These are phyloP conservation scores for Jaenimonas drosophilae DNA, from an alignment of 208 protist genomes.

Conservation along the genomic window DNA sequence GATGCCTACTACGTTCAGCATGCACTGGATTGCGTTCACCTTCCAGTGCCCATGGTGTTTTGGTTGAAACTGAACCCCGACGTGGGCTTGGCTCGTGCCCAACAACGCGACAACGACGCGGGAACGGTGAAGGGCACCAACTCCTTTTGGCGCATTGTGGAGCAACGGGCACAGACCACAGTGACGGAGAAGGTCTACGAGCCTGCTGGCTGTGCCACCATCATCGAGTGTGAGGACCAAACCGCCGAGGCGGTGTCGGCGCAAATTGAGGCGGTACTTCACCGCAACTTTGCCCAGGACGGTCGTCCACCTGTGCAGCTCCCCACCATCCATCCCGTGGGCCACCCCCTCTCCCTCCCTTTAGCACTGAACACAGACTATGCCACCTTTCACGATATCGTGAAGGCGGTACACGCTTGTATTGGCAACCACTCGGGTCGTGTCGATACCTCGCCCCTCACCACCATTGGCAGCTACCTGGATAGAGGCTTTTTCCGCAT, in stretches of 20 bases:
- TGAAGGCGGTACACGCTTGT: slow-evolving; percentile 43
- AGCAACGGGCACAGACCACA: slow-evolving; percentile 61
- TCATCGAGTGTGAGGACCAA: slow-evolving; percentile 22
- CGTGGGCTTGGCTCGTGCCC: slow-evolving; percentile 47
- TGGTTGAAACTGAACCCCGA: slow-evolving; percentile 59
- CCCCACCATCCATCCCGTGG: slow-evolving; percentile 5
- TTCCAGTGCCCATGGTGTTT: slow-evolving; percentile 69
- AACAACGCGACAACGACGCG: slow-evolving; percentile 24
- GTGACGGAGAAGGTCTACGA: slow-evolving; percentile 48
- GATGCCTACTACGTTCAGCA: slow-evolving; percentile 82
- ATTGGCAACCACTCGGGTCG: slow-evolving; percentile 54
- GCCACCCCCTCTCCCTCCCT: neutral
- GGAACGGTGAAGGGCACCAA: neutral
- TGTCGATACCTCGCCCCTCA: slow-evolving; percentile 60
- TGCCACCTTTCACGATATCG: slow-evolving; percentile 28
- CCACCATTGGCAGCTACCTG: slow-evolving; percentile 62
- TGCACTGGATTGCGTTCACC: slow-evolving; percentile 23
- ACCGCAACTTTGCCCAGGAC: no score
- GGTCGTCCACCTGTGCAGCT: slow-evolving; percentile 3
- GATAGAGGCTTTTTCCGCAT: slow-evolving; percentile 40
- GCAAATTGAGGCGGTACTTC: no score
- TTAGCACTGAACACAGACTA: slow-evolving; percentile 7
- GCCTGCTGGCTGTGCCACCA: slow-evolving; percentile 26
- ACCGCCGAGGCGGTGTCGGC: neutral
- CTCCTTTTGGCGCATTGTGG: slow-evolving; percentile 46